These are phyloP conservation scores for Helicocarpus griseus DNA, from an alignment of 2,329 filamentous ascomycete genomes.

Conservation along the genomic window DNA sequence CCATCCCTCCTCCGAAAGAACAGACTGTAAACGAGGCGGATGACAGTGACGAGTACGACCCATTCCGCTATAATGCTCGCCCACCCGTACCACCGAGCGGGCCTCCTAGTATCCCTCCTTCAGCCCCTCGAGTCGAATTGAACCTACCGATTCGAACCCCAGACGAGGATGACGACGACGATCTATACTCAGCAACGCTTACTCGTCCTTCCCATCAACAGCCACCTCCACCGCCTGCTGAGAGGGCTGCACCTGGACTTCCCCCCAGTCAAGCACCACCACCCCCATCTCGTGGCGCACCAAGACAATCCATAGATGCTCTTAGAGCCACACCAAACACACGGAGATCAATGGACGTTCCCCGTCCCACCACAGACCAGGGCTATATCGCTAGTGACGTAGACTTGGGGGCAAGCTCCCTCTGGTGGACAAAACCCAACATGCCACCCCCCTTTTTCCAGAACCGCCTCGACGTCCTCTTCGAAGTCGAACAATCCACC, in stretches of 20 bases:
- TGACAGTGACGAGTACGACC: slow-evolving; percentile 45
- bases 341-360: slow-evolving; percentile 63
- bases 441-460: slow-evolving; percentile 73
- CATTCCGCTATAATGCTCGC: slow-evolving; percentile 40
- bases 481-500: slow-evolving; percentile 69
- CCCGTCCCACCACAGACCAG: slow-evolving; percentile 63
- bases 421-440: slow-evolving; percentile 82
- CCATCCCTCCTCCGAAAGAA: slow-evolving; percentile 42
- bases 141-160: slow-evolving; percentile 18
- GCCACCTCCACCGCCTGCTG: slow-evolving; percentile 22
- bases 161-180: slow-evolving; percentile 32
- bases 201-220: slow-evolving; percentile 24
- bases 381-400: slow-evolving; percentile 83
- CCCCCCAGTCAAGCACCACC: slow-evolving; percentile 33
- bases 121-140: slow-evolving; percentile 16
- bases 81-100: slow-evolving; percentile 14
- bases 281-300: slow-evolving; percentile 33
- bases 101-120: not conserved
- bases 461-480: slow-evolving; percentile 70
- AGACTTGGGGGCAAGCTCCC: slow-evolving; percentile 61
- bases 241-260: slow-evolving; percentile 39
- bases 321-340: slow-evolving; percentile 41
- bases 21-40: slow-evolving; percentile 40
- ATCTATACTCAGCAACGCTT: slow-evolving; percentile 38
- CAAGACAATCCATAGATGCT: slow-evolving; percentile 57